Conservation (phyloP, 371 early-diverging fungal genomes). For the Actinomortierella wolfii region DNA sequence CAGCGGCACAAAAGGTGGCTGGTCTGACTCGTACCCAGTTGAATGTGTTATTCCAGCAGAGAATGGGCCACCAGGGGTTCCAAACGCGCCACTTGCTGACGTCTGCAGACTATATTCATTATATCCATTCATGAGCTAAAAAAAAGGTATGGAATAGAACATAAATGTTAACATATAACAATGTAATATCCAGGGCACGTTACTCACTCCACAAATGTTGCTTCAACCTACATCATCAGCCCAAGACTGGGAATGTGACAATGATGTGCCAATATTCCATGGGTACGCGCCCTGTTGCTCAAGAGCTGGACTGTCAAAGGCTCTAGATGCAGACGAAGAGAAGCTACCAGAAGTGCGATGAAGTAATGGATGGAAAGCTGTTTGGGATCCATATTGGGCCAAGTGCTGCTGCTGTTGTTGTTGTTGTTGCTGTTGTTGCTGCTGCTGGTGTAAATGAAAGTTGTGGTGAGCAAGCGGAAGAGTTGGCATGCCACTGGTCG, state of each 20-base stretch:
- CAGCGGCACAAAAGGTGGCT: too few species aligned
- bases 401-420: too few species aligned
- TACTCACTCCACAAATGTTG: not conserved
- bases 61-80: too few species aligned
- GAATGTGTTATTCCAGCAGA: too few species aligned
- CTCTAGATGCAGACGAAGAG: constrained; percentile 26
- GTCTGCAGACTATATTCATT: constrained; percentile 19
- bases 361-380: constrained; percentile 11
- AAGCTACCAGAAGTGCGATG: constrained; percentile 24
- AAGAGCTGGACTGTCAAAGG: constrained; percentile 32
- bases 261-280: constrained; percentile 14
- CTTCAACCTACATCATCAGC: constrained; percentile 24
- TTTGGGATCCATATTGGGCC: constrained; percentile 7
- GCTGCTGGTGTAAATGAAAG: too few species aligned
- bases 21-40: too few species aligned
- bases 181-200: too few species aligned
- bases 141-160: not conserved
- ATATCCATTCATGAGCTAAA: constrained; percentile 24
- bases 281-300: constrained; percentile 37
- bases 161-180: not conserved
- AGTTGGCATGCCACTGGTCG: too few species aligned
- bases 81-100: too few species aligned
- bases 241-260: constrained; percentile 37
- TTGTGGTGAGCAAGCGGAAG: too few species aligned
- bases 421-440: too few species aligned